Percentiles rank a stretch among this genome's conserved stretches.
Evolutionary conservation across 2,329 filamentous ascomycete species (phyloP).

Genomic region (Aspergillus niger): DNA sequence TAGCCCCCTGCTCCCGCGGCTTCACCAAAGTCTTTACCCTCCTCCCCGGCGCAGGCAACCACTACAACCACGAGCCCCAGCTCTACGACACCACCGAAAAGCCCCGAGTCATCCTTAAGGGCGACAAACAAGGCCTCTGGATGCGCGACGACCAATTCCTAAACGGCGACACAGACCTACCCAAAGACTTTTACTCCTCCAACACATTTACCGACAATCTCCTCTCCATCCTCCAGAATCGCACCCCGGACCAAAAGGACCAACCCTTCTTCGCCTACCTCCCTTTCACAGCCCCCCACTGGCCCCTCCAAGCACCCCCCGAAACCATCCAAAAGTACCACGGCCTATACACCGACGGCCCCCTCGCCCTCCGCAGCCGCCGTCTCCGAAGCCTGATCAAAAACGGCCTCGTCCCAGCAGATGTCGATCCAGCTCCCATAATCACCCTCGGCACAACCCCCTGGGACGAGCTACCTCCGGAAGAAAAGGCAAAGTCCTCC

Average conservation of each 20-base stretch:
- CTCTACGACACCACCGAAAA: conserved; percentile 5
- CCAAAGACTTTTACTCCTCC: conserved; percentile 36
- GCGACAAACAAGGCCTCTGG: conserved; percentile 2
- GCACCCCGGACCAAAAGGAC: conserved; percentile 37
- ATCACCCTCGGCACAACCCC: conserved; percentile 43
- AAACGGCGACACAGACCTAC: conserved; percentile 13
- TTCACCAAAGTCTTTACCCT: conserved; percentile 34
- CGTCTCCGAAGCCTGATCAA: conserved; percentile 51
- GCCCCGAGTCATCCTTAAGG: conserved; percentile 13
- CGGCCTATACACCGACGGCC: conserved; percentile 54
- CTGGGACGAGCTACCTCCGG: conserved; percentile 45
- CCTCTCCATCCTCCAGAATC: conserved; percentile 32
- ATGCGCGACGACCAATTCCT: conserved; percentile 20
- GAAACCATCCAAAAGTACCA: conserved; percentile 52
- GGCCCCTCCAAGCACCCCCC: conserved; percentile 55
- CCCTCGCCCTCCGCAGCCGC: conserved; percentile 48
- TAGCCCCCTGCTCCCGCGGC: conserved; percentile 30
- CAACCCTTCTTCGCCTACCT: conserved; percentile 54
- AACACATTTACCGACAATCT: conserved; percentile 33
- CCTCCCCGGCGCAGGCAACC: conserved; percentile 36
- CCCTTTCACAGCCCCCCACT: conserved; percentile 55
- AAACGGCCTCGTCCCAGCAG: conserved; percentile 45
- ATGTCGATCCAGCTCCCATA: conserved; percentile 48
- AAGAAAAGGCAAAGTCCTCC: conserved; percentile 44
- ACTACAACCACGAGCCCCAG: conserved; percentile 38